A percentile compares a stretch with the other conserved stretches of the same genome.
These are phyloP conservation scores for Cantharellus cinnabarinus DNA, from an alignment of 768 basidiomycete genomes.

Conservation along the genomic window DNA sequence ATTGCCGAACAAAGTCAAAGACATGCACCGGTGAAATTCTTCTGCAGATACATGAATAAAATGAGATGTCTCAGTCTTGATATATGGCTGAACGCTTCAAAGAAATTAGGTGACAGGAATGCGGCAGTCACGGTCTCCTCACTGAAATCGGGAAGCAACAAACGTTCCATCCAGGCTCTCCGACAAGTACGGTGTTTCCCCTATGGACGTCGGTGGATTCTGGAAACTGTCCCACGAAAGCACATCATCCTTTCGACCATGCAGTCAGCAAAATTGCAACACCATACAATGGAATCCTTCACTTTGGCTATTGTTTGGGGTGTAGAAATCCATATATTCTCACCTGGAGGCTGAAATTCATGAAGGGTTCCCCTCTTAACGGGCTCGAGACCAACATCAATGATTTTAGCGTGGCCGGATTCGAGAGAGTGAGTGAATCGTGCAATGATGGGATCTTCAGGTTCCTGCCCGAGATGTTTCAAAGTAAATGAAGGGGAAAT, in stretches of 20 bases:
- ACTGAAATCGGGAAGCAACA: too few species aligned
- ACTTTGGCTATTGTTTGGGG: neutral
- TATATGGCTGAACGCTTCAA: conserved; percentile 28
- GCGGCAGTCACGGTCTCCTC: too few species aligned
- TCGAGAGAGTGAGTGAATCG: conserved; percentile 12
- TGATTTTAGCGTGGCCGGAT: too few species aligned
- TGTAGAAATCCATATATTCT: neutral
- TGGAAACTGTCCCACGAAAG: neutral
- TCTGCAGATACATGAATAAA: conserved; percentile 26
- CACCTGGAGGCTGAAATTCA: neutral
- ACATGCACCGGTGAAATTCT: conserved; percentile 34
- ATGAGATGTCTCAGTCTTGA: conserved; percentile 21
- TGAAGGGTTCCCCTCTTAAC: too few species aligned
- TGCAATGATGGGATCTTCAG: conserved; percentile 4
- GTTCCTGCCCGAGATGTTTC: conserved; percentile 1
- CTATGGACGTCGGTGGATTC: neutral
- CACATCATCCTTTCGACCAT: neutral
- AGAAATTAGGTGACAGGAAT: too few species aligned
- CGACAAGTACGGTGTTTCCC: conserved; percentile 36
- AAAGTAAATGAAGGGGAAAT: neutral
- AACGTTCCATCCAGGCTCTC: conserved; percentile 21
- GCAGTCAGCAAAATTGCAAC: neutral
- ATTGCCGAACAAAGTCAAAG: conserved; percentile 38
- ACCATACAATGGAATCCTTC: neutral
- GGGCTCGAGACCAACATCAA: too few species aligned